Evolutionary conservation across 176 grass and related monocot genomes (phyloP).

Genomic region (Ampelocalamus luodianensis): DNA sequence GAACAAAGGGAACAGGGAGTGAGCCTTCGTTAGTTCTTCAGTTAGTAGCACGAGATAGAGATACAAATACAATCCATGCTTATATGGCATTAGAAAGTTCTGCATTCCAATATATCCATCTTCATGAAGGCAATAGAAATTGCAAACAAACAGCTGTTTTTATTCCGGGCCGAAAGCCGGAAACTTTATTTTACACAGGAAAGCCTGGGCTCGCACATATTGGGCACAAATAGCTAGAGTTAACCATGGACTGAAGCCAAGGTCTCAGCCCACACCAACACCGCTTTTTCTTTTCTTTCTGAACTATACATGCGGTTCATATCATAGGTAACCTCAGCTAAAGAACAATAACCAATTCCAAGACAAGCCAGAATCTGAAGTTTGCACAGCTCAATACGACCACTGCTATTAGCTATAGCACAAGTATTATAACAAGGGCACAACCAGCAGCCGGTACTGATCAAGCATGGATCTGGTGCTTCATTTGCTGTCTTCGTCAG

Average conservation of each 20-base stretch:
- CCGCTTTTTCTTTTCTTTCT: conserved; percentile 31
- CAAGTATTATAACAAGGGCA: conserved; percentile 23
- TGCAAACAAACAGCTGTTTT: background rate
- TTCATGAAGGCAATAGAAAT: background rate
- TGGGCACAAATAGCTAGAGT: conserved; percentile 1
- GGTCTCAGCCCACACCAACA: background rate
- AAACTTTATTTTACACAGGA: background rate
- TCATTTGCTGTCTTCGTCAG: conserved; percentile 33
- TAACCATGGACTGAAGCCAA: background rate
- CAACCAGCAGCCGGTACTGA: background rate
- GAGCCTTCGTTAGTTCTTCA: conserved; percentile 34
- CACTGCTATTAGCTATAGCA: background rate
- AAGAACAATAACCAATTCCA: conserved; percentile 12
- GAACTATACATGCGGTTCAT: conserved; percentile 33
- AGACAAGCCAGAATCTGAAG: conserved; percentile 6
- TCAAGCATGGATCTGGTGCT: background rate
- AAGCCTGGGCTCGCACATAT: background rate
- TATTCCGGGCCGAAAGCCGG: background rate
- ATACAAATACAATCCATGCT: background rate
- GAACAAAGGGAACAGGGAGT: background rate
- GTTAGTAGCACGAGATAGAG: background rate
- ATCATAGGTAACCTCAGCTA: background rate
- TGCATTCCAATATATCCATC: background rate
- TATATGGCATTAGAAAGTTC: background rate
- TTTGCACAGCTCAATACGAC: background rate